A percentile compares a stretch with the other conserved stretches of the same genome.
Evolutionary conservation across 1,284 basidiomycete genomes (phyloP).

Genomic region (Flammula alnicola): DNA sequence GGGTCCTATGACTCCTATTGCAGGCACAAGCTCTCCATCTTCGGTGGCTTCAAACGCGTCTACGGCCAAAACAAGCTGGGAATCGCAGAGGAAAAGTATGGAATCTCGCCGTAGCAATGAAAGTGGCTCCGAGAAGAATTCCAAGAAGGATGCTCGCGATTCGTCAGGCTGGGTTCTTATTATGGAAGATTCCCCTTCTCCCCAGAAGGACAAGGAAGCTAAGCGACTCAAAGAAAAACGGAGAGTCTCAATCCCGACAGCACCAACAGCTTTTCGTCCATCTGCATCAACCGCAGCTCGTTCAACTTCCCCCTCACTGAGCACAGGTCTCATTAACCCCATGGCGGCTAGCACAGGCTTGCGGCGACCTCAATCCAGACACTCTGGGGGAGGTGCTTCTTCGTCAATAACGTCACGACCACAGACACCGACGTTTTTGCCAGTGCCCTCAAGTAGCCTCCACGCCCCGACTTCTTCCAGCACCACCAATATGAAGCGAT

Average conservation of each 20-base stretch:
- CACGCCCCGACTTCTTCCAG: slow-evolving; percentile 42
- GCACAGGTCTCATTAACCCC: slow-evolving; percentile 39
- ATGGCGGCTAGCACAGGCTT: slow-evolving; percentile 28
- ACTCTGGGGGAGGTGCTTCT: slow-evolving; percentile 67
- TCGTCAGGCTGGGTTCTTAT: slow-evolving; percentile 81
- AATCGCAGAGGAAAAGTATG: slow-evolving; percentile 42
- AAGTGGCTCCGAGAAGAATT: slow-evolving; percentile 41
- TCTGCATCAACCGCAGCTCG: slow-evolving; percentile 20
- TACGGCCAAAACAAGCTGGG: slow-evolving; percentile 45
- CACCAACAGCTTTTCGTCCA: slow-evolving; percentile 45
- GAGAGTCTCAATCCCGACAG: slow-evolving; percentile 63
- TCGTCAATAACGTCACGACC: slow-evolving; percentile 74
- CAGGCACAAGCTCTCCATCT: slow-evolving; percentile 37
- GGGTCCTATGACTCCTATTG: slow-evolving; percentile 29
- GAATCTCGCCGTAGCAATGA: slow-evolving; percentile 50
- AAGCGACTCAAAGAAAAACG: slow-evolving; percentile 46
- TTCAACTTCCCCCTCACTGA: slow-evolving; percentile 34
- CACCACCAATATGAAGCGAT: slow-evolving; percentile 57
- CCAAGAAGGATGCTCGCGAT: slow-evolving; percentile 54
- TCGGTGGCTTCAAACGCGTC: slow-evolving; percentile 43
- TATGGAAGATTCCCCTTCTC: slow-evolving; percentile 82
- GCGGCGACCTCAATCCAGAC: slow-evolving; percentile 65
- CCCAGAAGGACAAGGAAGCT: slow-evolving; percentile 58
- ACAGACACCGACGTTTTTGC: slow-evolving; percentile 74
- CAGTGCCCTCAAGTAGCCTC: slow-evolving; percentile 58